Evolutionary conservation across 1,139 yeast genomes (phyloP), one percentile per base, ranked within the genome.

Genomic region (Insectozyma bohioensis): DNA sequence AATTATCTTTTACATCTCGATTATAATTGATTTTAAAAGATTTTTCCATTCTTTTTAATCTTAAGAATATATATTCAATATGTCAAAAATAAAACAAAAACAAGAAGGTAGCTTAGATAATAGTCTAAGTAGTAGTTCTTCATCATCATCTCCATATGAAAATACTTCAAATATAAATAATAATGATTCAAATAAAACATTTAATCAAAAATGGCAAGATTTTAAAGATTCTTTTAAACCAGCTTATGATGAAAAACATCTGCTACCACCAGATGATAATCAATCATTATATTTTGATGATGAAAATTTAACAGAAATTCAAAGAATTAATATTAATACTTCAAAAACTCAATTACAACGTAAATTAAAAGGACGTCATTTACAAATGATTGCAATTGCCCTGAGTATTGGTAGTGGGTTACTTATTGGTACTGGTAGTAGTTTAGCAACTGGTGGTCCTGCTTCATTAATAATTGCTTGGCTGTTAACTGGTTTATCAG

Each of bases 321-420:
- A 65, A 41, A 54, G 48, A 30, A 67, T 67, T 28, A 63, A 63
- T 34, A 36, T 56, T 12, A 58, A 53, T 20, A 54, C 72, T 1
- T 63, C 72, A 12, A 59, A 61, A 37, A 61, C 72, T 13, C 63
- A 61, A 24, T 55, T 67, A 26, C 50, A 63, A n/a, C 47, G 70
- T 39, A 56, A 52, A 22, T 53, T 63, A 37, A 61, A 60, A 38
- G 47, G 58, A 20, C 47, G 68, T 40, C 67, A 59, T 32, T 47
- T 62, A 30, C 75, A 79, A 46, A 74, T 82, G 81, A 83, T 86
- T 45, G 87, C 95, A 26, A 70, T 86, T 34, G 95, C 94, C 12
- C 85, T 94, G 13, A 82, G 90, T 42, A 82, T 86, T 37, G 95
- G 95, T 5, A 58, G 68, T 3, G 72, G 72, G 12, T 57, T 67